Evolutionary conservation across 805 yeast species (phyloP).

Genomic region (Candida xiaguanensis): DNA sequence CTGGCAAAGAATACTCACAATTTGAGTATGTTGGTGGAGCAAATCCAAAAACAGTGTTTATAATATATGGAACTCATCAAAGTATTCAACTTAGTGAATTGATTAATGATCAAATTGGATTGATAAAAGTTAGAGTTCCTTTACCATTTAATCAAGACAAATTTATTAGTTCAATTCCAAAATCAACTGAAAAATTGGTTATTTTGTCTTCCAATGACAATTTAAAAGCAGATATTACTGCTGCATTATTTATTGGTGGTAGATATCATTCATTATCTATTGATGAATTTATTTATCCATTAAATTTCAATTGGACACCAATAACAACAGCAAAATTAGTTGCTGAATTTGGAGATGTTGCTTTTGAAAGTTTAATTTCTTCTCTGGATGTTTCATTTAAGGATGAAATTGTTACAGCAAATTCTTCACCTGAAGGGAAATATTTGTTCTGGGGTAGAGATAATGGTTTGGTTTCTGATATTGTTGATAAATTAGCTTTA

Average conservation of each 20-base stretch:
- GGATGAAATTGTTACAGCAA: conserved; percentile 27
- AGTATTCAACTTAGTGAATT: conserved; percentile 49
- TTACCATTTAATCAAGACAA: conserved; percentile 68
- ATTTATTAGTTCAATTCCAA: conserved; percentile 59
- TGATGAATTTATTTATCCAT: conserved; percentile 50
- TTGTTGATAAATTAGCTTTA: conserved; percentile 65
- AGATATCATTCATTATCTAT: conserved; percentile 36
- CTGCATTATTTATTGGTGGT: conserved; percentile 58
- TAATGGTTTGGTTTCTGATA: conserved; percentile 49
- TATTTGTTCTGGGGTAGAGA: conserved; percentile 69
- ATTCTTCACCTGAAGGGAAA: conserved; percentile 41
- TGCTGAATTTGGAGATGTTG: conserved; percentile 35
- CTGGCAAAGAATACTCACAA: conserved; percentile 52
- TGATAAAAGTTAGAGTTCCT: conserved; percentile 71
- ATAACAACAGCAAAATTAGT: conserved; percentile 49
- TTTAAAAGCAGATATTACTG: conserved; percentile 68
- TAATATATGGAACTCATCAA: conserved; percentile 73
- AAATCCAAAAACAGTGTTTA: conserved; percentile 70
- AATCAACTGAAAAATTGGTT: conserved; percentile 53
- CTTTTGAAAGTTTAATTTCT: conserved; percentile 23
- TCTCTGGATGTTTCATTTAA: conserved; percentile 11
- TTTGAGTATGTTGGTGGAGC: conserved; percentile 69
- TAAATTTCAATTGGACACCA: conserved; percentile 55
- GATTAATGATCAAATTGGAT: conserved; percentile 50
- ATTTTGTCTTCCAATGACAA: conserved; percentile 42